A percentile compares a stretch with the other conserved stretches of the same genome.
These are phyloP conservation scores for Pestalotiopsis sp. DNA, from an alignment of 2,329 filamentous ascomycete genomes.

Conservation along the genomic window DNA sequence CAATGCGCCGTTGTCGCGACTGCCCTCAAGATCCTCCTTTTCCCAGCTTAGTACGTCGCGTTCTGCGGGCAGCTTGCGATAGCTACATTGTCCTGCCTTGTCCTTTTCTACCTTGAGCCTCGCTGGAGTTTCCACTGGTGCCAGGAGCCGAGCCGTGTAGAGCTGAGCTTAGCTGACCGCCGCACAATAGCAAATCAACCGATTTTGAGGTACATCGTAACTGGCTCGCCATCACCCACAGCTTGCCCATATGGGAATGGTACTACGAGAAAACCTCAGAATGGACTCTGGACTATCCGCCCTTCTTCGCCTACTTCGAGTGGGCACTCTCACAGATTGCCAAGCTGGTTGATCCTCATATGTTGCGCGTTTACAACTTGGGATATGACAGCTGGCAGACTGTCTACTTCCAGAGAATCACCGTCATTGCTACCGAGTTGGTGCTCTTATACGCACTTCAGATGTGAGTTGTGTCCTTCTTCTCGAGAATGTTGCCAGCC, in stretches of 20 bases:
- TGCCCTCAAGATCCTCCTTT: slow-evolving; percentile 87
- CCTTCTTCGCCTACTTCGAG: slow-evolving; percentile 97
- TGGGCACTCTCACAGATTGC: slow-evolving; percentile 85
- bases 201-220: slow-evolving; percentile 99
- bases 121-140: background rate
- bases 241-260: slow-evolving; percentile 83
- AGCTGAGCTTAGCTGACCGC: background rate
- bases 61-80: background rate
- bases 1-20: slow-evolving; percentile 86
- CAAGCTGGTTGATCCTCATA: slow-evolving; percentile 72
- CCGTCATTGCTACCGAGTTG: slow-evolving; percentile 83
- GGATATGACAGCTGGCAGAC: slow-evolving; percentile 92
- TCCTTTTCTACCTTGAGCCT: too few relatives aligned
- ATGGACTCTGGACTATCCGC: slow-evolving; percentile 99
- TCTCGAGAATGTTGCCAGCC: slow-evolving; percentile 1
- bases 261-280: slow-evolving; percentile 97
- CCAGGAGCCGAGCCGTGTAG: background rate
- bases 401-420: slow-evolving; percentile 87
- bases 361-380: slow-evolving; percentile 80
- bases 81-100: background rate
- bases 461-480: slow-evolving; percentile 48
- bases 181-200: slow-evolving; percentile 80
- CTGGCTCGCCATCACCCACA: slow-evolving; percentile 95
- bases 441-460: slow-evolving; percentile 81
- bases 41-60: slow-evolving; percentile 85